phyloP scores from a whole-genome alignment of 768 basidiomycete genomes.

The Collybiopsis luxurians region DNA sequence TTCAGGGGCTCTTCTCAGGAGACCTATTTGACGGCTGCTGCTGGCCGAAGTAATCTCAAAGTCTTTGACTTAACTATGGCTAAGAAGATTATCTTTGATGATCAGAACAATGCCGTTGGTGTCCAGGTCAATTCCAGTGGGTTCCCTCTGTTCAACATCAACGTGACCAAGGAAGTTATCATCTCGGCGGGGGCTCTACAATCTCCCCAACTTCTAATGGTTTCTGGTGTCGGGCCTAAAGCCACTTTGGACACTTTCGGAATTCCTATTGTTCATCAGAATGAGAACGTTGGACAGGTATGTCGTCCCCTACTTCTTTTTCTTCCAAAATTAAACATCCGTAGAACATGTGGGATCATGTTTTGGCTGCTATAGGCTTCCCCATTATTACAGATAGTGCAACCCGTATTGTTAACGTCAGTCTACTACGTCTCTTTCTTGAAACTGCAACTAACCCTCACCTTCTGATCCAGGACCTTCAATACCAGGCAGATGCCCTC shows the following conservation, averaged over 20 bases:
- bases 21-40: neutral
- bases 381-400: neutral
- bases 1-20: neutral
- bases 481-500: neutral
- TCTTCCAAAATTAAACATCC: neutral
- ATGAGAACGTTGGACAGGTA: constrained; percentile 39
- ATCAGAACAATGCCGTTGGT: neutral
- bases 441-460: neutral
- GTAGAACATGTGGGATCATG: neutral
- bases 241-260: constrained; percentile 23
- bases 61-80: neutral
- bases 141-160: neutral
- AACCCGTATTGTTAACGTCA: neutral
- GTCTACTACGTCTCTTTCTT: neutral
- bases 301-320: neutral
- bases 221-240: constrained; percentile 36
- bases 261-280: constrained; percentile 28
- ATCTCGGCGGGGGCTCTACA: constrained; percentile 24
- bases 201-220: constrained; percentile 22
- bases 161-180: constrained; percentile 13
- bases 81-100: neutral
- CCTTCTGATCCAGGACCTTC: neutral
- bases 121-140: neutral
- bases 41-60: neutral
- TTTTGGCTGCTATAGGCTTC: neutral